Evolutionary conservation across 140 eudicot genomes (phyloP), one percentile per base, ranked within the genome.

Genomic region (Ambrosia hybrid): DNA sequence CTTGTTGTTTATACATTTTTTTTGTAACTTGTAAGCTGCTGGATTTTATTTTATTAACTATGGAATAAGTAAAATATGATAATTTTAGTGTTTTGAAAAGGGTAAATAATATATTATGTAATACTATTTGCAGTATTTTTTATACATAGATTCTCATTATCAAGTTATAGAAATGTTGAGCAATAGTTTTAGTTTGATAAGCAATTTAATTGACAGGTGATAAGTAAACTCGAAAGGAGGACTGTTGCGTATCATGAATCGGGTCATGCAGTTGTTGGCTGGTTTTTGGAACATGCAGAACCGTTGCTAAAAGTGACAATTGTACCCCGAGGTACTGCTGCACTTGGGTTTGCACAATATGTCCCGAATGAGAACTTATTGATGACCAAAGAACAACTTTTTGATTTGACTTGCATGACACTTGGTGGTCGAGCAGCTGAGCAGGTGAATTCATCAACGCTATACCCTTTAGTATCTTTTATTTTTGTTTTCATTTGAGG

Each of bases 241-340:
- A 92, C 98, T 11, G 98, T 92, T 74, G 98, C 98, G 21, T 92
- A 92, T 77, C 98, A 92, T 76, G 98, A 92, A 76, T 81, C 98
- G 30, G 98, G 98, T 17, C 98, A 89, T 79, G 96, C 98, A 37
- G 98, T 92, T 57, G 82, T 88, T 53, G 96, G 96, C 65, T 92
- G 98, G 96, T 89, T 92, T 77, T 66, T 92, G 70, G 98, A 92
- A 74, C 92, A 89, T 66, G 98, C 98, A 2, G 98, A 92, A 62
- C 95, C 98, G 0, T 81, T 92, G 81, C 86, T 92, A 2, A 92
- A 92, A 83, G 98, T 92, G 65, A 92, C 95, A 6, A 92, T 92
- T 59, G 92, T 92, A 65, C 98, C 98, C n/a, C 92, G 95, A 71
- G 96, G 98, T 9, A 89, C 96, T 53, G 95, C 98, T 48, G 98